Evolutionary conservation across 495 filamentous ascomycete genomes (phyloP).

Genomic region (Saxophila tyrrhenica): DNA sequence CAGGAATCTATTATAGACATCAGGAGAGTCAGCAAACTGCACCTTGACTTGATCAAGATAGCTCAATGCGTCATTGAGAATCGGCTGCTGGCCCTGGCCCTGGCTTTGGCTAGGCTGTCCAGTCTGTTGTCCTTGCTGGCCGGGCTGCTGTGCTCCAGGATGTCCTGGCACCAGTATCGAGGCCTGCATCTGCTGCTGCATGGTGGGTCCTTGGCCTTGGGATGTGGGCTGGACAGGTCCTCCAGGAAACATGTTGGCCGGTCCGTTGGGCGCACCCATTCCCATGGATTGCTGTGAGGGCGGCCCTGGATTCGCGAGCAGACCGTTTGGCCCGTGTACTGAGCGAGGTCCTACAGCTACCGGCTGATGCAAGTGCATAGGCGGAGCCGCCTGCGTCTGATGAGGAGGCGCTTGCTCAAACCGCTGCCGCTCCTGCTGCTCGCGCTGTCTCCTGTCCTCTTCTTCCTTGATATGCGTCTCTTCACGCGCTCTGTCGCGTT

Average conservation of each 20-base stretch:
- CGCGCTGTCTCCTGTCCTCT: constrained; percentile 47
- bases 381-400: constrained; percentile 63
- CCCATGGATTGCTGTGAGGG: constrained; percentile 39
- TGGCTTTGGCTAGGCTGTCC: constrained; percentile 7
- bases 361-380: constrained; percentile 77
- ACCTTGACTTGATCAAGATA: constrained; percentile 99
- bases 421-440: constrained; percentile 45
- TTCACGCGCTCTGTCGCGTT: constrained; percentile 19
- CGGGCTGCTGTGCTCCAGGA: constrained; percentile 9
- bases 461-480: constrained; percentile 37
- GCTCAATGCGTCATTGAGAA: constrained; percentile 90
- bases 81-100: constrained; percentile 73
- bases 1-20: constrained; percentile 95
- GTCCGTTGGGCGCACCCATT: constrained; percentile 55
- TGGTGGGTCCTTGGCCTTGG: constrained; percentile 37
- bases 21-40: constrained; percentile 89
- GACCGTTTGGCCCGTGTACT: constrained; percentile 72
- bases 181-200: constrained; percentile 37
- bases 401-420: constrained; percentile 49
- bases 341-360: constrained; percentile 55
- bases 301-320: constrained; percentile 57
- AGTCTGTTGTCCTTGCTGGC: constrained; percentile 1
- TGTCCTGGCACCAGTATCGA: constrained; percentile 28
- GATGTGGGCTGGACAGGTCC: constrained; percentile 53
- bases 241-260: constrained; percentile 54